These are phyloP conservation scores for Iberis pinnata DNA, from an alignment of 345 rosid genomes.

Conservation along the genomic window DNA sequence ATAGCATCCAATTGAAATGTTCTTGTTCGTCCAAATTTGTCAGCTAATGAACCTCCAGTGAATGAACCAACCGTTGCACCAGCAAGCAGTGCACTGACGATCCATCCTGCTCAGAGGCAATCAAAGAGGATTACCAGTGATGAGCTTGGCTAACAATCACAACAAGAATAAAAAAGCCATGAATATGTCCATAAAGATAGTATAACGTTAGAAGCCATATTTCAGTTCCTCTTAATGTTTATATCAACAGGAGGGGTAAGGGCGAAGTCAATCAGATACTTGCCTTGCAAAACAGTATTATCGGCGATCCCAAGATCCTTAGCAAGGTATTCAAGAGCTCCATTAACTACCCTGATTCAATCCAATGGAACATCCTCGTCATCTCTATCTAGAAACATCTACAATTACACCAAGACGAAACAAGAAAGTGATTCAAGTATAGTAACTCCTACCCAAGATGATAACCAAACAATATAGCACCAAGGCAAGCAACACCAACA, in stretches of 20 bases:
- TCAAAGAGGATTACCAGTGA: not conserved
- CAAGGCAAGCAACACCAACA: slow-evolving; percentile 92
- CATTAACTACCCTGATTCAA: slow-evolving; percentile 75
- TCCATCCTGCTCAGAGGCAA: slow-evolving; percentile 64
- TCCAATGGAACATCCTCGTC: not conserved
- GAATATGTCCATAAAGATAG: not conserved
- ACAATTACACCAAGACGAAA: too few species aligned
- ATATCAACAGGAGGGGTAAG: not conserved
- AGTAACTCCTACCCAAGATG: slow-evolving; percentile 70
- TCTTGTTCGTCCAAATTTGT: slow-evolving; percentile 87
- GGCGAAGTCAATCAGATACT: slow-evolving; percentile 26
- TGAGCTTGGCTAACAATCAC: slow-evolving; percentile 9
- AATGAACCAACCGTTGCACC: slow-evolving; percentile 96
- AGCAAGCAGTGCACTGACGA: slow-evolving; percentile 92
- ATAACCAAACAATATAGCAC: slow-evolving; percentile 92
- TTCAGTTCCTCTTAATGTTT: not conserved
- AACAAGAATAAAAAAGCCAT: not conserved
- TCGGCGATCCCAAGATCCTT: slow-evolving; percentile 91
- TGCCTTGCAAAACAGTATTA: slow-evolving; percentile 85
- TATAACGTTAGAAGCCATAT: not conserved
- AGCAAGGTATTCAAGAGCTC: slow-evolving; percentile 90
- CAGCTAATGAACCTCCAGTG: slow-evolving; percentile 92
- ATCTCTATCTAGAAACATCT: not conserved
- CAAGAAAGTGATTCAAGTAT: slow-evolving; percentile 6
- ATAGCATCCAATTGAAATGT: slow-evolving; percentile 92